A percentile compares a stretch with the other conserved stretches of the same genome.
Evolutionary conservation across 139 green algal genomes (phyloP).

Genomic region (Picochlorum sp.): DNA sequence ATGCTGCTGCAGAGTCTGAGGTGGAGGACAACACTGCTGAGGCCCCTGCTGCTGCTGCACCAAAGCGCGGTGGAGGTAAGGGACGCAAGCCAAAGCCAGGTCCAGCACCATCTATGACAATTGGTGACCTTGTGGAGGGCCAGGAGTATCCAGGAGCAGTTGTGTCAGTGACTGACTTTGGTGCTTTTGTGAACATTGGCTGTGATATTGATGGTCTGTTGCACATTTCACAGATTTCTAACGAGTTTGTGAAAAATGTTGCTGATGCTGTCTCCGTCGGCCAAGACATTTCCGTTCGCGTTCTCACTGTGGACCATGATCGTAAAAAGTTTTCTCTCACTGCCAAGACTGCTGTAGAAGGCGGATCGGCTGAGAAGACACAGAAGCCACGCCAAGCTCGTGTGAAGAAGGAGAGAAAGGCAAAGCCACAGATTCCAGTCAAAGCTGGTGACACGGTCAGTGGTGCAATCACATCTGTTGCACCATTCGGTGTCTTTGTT

Average conservation of each 20-base stretch:
- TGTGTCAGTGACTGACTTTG: conserved; percentile 50
- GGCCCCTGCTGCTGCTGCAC: neutral
- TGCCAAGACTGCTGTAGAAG: neutral
- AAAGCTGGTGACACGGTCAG: conserved; percentile 40
- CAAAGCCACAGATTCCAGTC: conserved; percentile 15
- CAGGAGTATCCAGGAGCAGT: conserved; percentile 24
- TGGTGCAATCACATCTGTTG: conserved; percentile 39
- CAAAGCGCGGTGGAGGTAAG: neutral
- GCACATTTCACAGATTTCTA: conserved; percentile 86
- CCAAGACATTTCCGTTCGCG: conserved; percentile 35
- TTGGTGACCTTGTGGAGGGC: conserved; percentile 19
- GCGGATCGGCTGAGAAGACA: neutral
- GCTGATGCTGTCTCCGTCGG: conserved; percentile 36
- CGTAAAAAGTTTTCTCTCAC: conserved; percentile 36
- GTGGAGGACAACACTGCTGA: neutral
- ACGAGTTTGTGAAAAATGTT: conserved; percentile 38
- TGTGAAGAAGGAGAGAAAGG: neutral
- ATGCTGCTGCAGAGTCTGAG: conserved; percentile 2
- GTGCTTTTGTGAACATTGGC: conserved; percentile 92
- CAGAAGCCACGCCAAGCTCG: conserved; percentile 6
- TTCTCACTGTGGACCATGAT: conserved; percentile 45
- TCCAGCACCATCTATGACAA: conserved; percentile 13
- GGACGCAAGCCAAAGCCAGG: conserved; percentile 6
- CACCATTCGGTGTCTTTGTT: conserved; percentile 61
- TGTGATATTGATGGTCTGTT: conserved; percentile 75